These are phyloP conservation scores for Fusarium pseudocircinatum DNA, from an alignment of 2,329 filamentous ascomycete species.

Conservation along the genomic window DNA sequence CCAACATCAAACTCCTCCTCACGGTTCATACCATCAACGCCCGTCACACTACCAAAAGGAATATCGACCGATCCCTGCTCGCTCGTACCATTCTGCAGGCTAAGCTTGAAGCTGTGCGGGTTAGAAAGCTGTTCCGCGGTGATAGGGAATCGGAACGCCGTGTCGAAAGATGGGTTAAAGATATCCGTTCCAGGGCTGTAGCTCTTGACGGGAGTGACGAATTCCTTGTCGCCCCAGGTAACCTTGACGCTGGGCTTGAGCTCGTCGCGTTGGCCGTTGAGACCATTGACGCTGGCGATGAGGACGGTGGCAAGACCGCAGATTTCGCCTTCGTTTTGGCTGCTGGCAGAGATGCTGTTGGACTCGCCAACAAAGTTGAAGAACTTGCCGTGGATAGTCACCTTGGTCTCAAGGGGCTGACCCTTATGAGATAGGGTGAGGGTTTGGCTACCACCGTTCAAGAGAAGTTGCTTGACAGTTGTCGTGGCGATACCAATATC, in stretches of 20 bases:
- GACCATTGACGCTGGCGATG: constrained; percentile 31
- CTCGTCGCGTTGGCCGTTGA: constrained; percentile 38
- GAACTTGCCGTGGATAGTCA: constrained; percentile 38
- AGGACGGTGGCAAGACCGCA: constrained; percentile 39
- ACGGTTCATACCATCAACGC: constrained; percentile 19
- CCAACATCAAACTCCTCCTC: constrained; percentile 35
- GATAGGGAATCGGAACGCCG: constrained; percentile 38
- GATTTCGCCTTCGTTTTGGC: constrained; percentile 35
- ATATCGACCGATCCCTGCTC: constrained; percentile 29
- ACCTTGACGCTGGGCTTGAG: constrained; percentile 42
- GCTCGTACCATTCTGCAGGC: constrained; percentile 26
- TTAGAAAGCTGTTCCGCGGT: constrained; percentile 28
- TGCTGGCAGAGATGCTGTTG: constrained; percentile 26
- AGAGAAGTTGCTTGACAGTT: constrained; percentile 36
- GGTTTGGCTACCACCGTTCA: constrained; percentile 33
- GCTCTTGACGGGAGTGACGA: constrained; percentile 33
- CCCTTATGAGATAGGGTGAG: constrained; percentile 36
- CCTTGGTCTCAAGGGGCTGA: constrained; percentile 26
- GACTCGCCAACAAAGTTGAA: constrained; percentile 34
- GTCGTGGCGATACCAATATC: constrained; percentile 38
- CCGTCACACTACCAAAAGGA: constrained; percentile 21
- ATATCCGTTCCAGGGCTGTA: constrained; percentile 40
- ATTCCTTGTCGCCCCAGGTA: constrained; percentile 39
- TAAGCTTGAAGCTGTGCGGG: constrained; percentile 29
- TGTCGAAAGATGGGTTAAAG: constrained; percentile 40